These are phyloP conservation scores for Spongispora temasekensis DNA, from an alignment of 1,284 basidiomycete genomes.

Conservation along the genomic window DNA sequence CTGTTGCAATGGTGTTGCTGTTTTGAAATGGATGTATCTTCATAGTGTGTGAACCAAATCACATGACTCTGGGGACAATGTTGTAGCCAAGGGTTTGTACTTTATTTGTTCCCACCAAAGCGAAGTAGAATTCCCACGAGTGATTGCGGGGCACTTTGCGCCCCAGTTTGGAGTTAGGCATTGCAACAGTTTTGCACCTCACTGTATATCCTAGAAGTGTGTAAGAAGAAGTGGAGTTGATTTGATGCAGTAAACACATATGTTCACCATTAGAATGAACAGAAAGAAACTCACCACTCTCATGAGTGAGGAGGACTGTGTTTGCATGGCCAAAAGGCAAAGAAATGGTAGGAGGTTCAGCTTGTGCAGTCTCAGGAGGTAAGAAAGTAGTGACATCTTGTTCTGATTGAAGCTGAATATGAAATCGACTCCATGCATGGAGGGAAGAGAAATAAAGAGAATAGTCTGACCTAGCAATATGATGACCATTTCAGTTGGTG, in stretches of 20 bases:
- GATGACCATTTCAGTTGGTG: not conserved
- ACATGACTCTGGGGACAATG: too few relatives aligned
- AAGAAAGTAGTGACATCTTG: not conserved
- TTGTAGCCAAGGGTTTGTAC: too few relatives aligned
- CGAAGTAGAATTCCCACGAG: too few relatives aligned
- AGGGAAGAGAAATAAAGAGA: not conserved
- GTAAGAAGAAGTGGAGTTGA: not conserved
- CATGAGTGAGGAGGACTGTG: not conserved
- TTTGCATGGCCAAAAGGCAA: slow-evolving; percentile 1
- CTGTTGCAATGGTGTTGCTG: too few relatives aligned
- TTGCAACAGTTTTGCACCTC: too few relatives aligned
- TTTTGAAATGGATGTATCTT: too few relatives aligned
- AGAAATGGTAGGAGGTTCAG: not conserved
- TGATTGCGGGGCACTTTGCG: too few relatives aligned
- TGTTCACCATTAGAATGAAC: not conserved
- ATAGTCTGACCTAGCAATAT: not conserved
- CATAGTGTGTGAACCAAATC: too few relatives aligned
- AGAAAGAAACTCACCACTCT: not conserved
- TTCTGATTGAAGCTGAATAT: too few relatives aligned
- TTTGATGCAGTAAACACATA: not conserved
- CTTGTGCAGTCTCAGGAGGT: not conserved
- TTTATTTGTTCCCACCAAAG: too few relatives aligned
- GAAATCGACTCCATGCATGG: not conserved
- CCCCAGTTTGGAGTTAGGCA: too few relatives aligned
- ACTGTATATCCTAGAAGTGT: not conserved